phyloP scores from a whole-genome alignment of 2,329 filamentous ascomycete species.

The Talaromyces amestolkiae region DNA sequence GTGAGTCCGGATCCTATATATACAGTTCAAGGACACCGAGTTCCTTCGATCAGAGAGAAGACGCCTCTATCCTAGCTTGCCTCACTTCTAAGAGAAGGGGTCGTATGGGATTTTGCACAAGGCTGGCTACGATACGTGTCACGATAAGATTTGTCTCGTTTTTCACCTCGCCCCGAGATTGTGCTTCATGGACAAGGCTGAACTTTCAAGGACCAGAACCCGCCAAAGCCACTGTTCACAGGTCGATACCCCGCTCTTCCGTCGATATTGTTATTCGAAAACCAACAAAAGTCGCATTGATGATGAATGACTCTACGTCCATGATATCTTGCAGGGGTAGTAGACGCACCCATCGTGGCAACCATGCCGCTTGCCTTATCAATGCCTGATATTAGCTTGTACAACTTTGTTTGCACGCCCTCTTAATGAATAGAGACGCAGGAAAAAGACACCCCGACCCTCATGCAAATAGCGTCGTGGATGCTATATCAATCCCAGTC shows the following conservation, averaged over 20 bases:
- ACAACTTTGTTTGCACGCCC: not conserved
- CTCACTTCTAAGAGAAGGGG: not conserved
- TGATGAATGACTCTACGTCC: not conserved
- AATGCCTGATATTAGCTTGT: not conserved
- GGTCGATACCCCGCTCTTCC: not conserved
- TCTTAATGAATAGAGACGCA: not conserved
- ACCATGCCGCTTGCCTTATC: conserved; percentile 4
- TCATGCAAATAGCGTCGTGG: not conserved
- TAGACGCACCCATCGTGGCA: not conserved
- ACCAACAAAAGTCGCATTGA: conserved; percentile 3
- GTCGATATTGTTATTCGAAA: not conserved
- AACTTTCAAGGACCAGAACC: not conserved
- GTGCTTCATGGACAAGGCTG: conserved; percentile 13
- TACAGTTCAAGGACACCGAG: not conserved
- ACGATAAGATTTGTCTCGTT: not conserved
- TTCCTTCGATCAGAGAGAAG: not conserved
- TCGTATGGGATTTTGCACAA: not conserved
- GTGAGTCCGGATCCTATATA: not conserved
- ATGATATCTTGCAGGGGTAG: conserved; percentile 1
- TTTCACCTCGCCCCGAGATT: not conserved
- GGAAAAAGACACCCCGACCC: not conserved
- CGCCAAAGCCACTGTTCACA: not conserved
- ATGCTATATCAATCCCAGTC: not conserved
- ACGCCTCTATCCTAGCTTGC: not conserved
- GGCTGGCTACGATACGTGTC: conserved; percentile 4